Conservation (phyloP, 2,329 filamentous ascomycete species). For the Hypoxylon rubiginosum region DNA sequence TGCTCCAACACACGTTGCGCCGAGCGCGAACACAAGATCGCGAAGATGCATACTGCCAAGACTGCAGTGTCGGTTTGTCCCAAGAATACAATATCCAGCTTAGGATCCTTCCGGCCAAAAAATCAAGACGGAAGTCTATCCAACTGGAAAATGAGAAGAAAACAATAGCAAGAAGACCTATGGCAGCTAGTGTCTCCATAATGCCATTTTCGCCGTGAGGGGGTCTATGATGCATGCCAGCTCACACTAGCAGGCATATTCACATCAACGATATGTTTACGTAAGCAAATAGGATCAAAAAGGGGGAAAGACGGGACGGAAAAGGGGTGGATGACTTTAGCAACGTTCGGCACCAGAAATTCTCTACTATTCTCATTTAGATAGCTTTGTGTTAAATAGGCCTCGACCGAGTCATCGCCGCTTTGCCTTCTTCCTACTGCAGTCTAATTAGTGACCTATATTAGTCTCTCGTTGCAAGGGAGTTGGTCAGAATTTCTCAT, state of each 20-base stretch:
- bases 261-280: not conserved
- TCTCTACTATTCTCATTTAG: no score
- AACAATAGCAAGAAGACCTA: no score
- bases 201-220: not conserved
- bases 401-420: no score
- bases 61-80: not conserved
- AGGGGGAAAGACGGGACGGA: no score
- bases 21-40: constrained; percentile 19
- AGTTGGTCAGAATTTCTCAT: no score
- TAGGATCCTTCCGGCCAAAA: not conserved
- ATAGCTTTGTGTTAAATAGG: no score
- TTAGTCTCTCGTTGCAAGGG: no score
- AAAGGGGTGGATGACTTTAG: no score
- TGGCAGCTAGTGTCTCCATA: no score
- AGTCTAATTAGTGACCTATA: no score
- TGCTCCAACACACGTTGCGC: constrained; percentile 17
- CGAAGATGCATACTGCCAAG: constrained; percentile 11
- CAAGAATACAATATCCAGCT: not conserved
- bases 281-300: not conserved
- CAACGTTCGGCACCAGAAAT: no score
- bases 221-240: not conserved
- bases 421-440: no score
- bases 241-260: constrained; percentile 2
- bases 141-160: not conserved
- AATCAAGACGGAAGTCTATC: not conserved